Evolutionary conservation across 371 early-diverging fungal species (phyloP).

Genomic region (Mortierella sp.): DNA sequence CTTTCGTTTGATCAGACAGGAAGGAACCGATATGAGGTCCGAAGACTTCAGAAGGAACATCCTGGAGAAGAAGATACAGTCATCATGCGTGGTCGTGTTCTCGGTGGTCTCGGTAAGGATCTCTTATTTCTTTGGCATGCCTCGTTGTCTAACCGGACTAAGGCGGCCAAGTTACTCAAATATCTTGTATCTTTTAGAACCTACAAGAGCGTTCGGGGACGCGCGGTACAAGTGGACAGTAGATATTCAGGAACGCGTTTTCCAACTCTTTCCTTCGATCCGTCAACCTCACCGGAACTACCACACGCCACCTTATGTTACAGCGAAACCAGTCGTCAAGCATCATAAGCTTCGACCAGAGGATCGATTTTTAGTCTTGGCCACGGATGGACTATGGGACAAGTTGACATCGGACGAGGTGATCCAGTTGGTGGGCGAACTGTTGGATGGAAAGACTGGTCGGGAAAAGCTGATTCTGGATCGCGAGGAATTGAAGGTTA

Average conservation of each 20-base stretch:
- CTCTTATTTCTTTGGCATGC: background rate
- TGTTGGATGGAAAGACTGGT: constrained; percentile 55
- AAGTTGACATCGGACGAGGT: constrained; percentile 80
- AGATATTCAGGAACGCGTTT: constrained; percentile 72
- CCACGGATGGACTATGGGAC: constrained; percentile 96
- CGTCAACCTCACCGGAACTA: constrained; percentile 75
- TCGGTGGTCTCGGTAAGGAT: constrained; percentile 78
- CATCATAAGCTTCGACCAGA: constrained; percentile 65
- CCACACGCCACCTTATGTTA: constrained; percentile 92
- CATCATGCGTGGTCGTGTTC: constrained; percentile 70
- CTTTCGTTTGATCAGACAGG: constrained; percentile 82
- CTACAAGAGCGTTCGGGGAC: constrained; percentile 73
- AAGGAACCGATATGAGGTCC: constrained; percentile 69
- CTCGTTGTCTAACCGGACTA: background rate
- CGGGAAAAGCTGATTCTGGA: constrained; percentile 27
- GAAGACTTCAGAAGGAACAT: constrained; percentile 76
- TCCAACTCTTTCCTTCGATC: constrained; percentile 69
- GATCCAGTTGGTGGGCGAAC: constrained; percentile 66
- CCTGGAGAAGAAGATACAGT: constrained; percentile 80
- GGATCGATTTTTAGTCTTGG: constrained; percentile 90
- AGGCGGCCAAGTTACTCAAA: background rate
- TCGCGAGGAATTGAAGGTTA: constrained; percentile 17
- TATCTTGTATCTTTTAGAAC: constrained; percentile 33
- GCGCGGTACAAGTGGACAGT: constrained; percentile 83
- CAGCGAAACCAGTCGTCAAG: constrained; percentile 87